phyloP scores from a whole-genome alignment of 176 grass and related monocot genomes.

The Eragrostis curvula region DNA sequence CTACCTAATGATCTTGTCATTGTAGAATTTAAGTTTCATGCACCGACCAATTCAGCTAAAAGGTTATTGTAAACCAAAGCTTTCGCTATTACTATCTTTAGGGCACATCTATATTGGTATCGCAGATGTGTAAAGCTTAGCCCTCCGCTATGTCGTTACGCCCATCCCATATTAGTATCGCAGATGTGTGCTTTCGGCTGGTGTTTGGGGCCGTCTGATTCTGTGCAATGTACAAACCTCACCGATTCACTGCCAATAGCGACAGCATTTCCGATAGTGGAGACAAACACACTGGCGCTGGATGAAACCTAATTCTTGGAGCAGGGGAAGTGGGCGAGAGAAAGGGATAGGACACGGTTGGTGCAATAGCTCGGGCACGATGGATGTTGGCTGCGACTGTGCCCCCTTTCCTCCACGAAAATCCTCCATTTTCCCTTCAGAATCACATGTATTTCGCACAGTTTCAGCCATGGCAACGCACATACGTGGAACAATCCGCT shows the following conservation, averaged over 20 bases:
- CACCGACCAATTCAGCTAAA: background rate
- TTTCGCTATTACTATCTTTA: background rate
- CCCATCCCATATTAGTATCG: background rate
- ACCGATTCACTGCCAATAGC: slow-evolving; percentile 31
- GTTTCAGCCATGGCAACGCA: background rate
- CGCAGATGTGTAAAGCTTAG: background rate
- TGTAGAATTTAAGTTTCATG: background rate
- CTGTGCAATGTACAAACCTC: background rate
- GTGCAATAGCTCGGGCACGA: slow-evolving; percentile 38
- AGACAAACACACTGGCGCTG: background rate
- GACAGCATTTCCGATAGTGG: slow-evolving; percentile 15
- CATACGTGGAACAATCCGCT: background rate
- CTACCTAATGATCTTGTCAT: background rate
- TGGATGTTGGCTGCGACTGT: slow-evolving; percentile 24
- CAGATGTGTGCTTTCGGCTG: background rate
- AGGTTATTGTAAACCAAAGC: background rate
- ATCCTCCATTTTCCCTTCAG: background rate
- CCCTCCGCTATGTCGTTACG: background rate
- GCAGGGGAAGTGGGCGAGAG: background rate
- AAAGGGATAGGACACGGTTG: slow-evolving; percentile 35
- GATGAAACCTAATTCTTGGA: slow-evolving; percentile 14
- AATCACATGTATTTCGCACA: background rate
- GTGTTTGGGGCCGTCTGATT: background rate
- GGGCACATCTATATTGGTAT: background rate
- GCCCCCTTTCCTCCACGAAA: background rate